phyloP scores from a whole-genome alignment of 305 asterid species.

The Solanum aculeatissimum region DNA sequence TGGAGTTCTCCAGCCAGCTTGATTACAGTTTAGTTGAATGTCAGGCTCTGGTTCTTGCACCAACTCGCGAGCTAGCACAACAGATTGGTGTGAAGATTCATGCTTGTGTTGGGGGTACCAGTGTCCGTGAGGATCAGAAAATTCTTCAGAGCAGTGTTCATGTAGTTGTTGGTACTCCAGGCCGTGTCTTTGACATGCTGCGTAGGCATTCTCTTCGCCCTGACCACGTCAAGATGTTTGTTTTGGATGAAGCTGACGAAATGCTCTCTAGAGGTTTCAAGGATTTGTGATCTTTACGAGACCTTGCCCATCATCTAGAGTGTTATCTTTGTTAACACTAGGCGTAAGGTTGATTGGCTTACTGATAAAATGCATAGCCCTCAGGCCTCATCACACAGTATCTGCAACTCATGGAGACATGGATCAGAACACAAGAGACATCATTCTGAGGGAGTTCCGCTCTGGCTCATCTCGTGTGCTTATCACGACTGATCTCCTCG shows the following conservation, averaged over 20 bases:
- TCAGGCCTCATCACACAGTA: too few species aligned
- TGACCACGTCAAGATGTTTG: too few species aligned
- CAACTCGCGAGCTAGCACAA: constrained; percentile 84
- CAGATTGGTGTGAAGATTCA: constrained; percentile 89
- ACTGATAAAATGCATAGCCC: constrained; percentile 69
- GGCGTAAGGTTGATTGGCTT: constrained; percentile 90
- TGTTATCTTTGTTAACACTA: constrained; percentile 72
- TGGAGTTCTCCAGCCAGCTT: constrained; percentile 77
- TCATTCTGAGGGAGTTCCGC: constrained; percentile 81
- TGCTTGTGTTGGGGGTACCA: constrained; percentile 86
- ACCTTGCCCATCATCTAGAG: constrained; percentile 74
- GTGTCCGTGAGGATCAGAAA: constrained; percentile 83
- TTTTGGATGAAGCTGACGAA: too few species aligned
- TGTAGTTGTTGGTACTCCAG: constrained; percentile 81
- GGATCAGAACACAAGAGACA: constrained; percentile 87
- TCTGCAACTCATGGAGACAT: too few species aligned
- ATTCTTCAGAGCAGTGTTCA: constrained; percentile 78
- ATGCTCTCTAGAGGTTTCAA: too few species aligned
- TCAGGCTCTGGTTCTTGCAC: constrained; percentile 90
- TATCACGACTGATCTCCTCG: constrained; percentile 79
- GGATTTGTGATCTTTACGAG: constrained; percentile 75
- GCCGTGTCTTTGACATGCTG: too few species aligned
- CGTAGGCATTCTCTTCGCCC: too few species aligned
- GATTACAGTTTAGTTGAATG: constrained; percentile 59
- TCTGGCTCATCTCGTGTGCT: constrained; percentile 86